Base-by-base conservation (phyloP, 2,329 filamentous ascomycete species). In the Colletotrichum truncatum region DNA sequence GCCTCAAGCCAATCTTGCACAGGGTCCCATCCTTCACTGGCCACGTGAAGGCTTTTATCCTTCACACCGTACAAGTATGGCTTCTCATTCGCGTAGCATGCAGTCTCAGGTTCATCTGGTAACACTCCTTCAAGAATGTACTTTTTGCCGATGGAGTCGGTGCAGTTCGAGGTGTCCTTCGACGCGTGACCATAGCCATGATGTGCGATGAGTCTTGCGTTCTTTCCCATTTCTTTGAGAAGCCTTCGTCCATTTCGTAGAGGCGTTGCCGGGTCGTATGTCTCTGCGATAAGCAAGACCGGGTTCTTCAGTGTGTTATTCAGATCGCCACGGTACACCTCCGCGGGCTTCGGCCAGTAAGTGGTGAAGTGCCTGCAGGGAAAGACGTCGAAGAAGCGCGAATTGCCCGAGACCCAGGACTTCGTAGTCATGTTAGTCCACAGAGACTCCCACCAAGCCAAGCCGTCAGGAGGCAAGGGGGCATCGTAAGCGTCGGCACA, bases 151-250 rank as follows among this genome's bases (percentile, higher is more conserved):
- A 82, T 74, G 1, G 67, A 63, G 41, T 84, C 79, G 1, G 82
- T 85, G 70, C 82, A 85, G 11, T 72, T 72, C 1, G 82, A 84
- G 34, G 68, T 72, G 54, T 85, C 81, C n/a, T 75, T 72, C 4
- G 80, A 82, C 11, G 79, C 77, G 63, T 85, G 82, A 0, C 83
- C 83, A 51, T 84, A 85, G 4, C 82, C 82, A 59, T 85, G 82
- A 59, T 85, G 83, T 5, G 73, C 81, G 32, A 85, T 73, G 16
- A 85, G 72, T 6, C 82, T 70, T n/a, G 82, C 82, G 58, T 85
- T 85, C 7, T 69, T 57, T 1, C 82, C 83, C 82, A 85, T 84
- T 57, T 83, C 82, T 0, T 67, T 53, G 16, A 80, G 60, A 3
- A 85, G 73, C 25, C 82, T 72, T 11, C 81, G 73, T 1, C 82